These are phyloP conservation scores for Pilobolus umbonatus DNA, from an alignment of 192 early-diverging fungal genomes.

Conservation along the genomic window DNA sequence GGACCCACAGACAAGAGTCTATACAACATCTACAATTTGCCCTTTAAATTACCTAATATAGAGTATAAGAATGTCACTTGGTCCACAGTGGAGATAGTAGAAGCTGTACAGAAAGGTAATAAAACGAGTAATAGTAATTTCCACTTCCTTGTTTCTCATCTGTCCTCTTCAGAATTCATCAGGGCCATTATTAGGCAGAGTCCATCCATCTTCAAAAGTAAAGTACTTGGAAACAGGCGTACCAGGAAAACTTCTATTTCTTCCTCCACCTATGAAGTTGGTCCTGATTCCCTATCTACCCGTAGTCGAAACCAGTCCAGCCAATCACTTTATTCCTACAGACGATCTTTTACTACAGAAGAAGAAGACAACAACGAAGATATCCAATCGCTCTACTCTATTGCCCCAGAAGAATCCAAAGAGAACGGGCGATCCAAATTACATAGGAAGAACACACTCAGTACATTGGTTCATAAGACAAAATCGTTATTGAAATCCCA, in stretches of 20 bases:
- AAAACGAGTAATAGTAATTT: not conserved
- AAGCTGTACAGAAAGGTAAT: slow-evolving; percentile 60
- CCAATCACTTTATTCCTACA: too few species aligned
- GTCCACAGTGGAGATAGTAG: slow-evolving; percentile 64
- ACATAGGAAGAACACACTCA: too few species aligned
- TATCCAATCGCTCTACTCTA: not conserved
- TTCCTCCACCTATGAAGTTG: not conserved
- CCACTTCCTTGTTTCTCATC: not conserved
- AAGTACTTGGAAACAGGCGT: not conserved
- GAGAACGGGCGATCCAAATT: too few species aligned
- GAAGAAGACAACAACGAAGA: slow-evolving; percentile 3
- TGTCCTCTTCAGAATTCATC: slow-evolving; percentile 12
- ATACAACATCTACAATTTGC: slow-evolving; percentile 64
- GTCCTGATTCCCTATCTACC: not conserved
- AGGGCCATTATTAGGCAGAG: slow-evolving; percentile 25
- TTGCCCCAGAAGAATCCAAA: not conserved
- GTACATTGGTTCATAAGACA: too few species aligned
- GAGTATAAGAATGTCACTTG: slow-evolving; percentile 78
- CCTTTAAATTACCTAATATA: slow-evolving; percentile 65
- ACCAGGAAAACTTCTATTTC: not conserved
- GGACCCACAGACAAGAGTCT: slow-evolving; percentile 71
- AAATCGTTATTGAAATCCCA: too few species aligned
- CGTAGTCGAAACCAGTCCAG: too few species aligned
- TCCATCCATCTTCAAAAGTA: slow-evolving; percentile 20
- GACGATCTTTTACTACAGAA: not conserved